Base-by-base conservation (phyloP, 768 basidiomycete species). In the Russula compacta region DNA sequence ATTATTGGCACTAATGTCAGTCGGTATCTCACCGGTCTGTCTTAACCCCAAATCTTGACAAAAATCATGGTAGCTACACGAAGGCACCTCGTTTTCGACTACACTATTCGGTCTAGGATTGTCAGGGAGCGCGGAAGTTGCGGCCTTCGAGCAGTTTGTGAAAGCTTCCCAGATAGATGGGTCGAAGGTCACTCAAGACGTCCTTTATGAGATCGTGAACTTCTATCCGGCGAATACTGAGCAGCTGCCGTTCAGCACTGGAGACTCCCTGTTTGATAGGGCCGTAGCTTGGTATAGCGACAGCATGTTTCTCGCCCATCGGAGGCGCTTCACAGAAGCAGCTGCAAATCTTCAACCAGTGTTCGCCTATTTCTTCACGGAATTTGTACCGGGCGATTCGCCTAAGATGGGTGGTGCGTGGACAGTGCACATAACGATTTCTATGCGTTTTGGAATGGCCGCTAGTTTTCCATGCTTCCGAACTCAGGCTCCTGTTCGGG, bases 271-370 rank as follows among this genome's bases (percentile, higher is more conserved):
- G 7, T 85, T 81, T 57, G 83, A 85, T 65, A 70, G 83, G 48
- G 79, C 75, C 0, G 78, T 71, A 48, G 74, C 82, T 0, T 85
- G 80, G 79, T 85, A 84, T 64, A 80, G 80, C 1, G 81, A 81
- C 61, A 71, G 75, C 55, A 83, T 83, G 80, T 85, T 76, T 68
- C 71, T 84, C 36, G 74, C 78, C 0, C 75, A 81, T 0, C 67
- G 82, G 35, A 71, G 83, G 42, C 71, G 79, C 47, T 80, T 83
- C 56, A 79, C 82, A 59, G 71, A 78, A 24, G 73, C 78, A 46
- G 82, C 77, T 0, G 75, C 82, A 3, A 62, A 73, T 0, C 62
- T 73, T 29, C 81, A 81, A 63, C 76, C 78, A 0, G 75, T 79
- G 65, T 85, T 78, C 69, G 79, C 71, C 0, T 84, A 85, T 56